Evolutionary conservation across 2,329 filamentous ascomycete species (phyloP).

Genomic region (Fusarium clavum): DNA sequence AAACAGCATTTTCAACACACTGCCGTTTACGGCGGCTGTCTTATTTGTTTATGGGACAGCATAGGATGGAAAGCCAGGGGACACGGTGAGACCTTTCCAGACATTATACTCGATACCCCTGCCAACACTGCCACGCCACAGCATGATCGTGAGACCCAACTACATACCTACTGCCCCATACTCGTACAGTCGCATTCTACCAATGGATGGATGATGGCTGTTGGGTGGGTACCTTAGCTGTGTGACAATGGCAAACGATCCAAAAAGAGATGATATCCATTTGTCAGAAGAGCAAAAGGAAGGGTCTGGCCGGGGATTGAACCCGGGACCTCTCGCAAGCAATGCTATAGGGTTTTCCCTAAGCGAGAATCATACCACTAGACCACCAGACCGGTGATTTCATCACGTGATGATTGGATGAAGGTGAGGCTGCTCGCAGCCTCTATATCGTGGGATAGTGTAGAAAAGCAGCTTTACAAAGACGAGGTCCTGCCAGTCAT

Average conservation of each 20-base stretch:
- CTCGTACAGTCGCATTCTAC: too few relatives aligned
- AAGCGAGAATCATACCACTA: slow-evolving; percentile 80
- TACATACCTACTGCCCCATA: too few relatives aligned
- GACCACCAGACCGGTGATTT: slow-evolving; percentile 61
- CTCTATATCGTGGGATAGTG: too few relatives aligned
- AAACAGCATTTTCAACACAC: neutral
- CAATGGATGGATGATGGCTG: too few relatives aligned
- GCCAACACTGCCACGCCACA: neutral
- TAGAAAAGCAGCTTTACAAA: too few relatives aligned
- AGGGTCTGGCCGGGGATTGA: slow-evolving; percentile 60
- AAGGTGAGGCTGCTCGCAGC: fast-evolving
- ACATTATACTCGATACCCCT: neutral
- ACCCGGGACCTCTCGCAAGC: slow-evolving; percentile 60
- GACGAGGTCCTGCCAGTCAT: too few relatives aligned
- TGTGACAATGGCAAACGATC: neutral
- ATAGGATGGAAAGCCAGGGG: neutral
- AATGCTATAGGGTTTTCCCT: slow-evolving; percentile 61
- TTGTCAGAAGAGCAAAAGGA: slow-evolving; percentile 33
- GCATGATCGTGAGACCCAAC: neutral
- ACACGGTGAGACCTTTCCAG: too few relatives aligned
- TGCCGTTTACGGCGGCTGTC: neutral
- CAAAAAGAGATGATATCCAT: neutral
- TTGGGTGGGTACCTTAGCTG: too few relatives aligned
- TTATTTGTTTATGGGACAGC: neutral
- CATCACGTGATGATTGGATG: neutral